Conservation (phyloP, 164 flowering plant species). For the Kalanchoe fedtschenkoi region DNA sequence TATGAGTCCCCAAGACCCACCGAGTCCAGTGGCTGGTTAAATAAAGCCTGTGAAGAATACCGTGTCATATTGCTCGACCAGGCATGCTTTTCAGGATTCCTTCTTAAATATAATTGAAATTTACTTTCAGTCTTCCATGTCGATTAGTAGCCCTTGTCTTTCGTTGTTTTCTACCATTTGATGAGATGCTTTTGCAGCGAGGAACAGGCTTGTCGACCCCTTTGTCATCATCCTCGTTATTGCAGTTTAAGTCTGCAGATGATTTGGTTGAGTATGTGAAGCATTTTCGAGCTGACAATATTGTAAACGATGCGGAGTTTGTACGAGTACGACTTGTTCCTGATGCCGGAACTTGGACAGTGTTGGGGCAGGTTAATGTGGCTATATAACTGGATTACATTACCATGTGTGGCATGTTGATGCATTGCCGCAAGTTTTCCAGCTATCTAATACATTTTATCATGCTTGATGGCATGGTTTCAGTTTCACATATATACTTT, state of each 20-base stretch:
- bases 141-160: neutral
- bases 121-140: neutral
- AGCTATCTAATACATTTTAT: neutral
- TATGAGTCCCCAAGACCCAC: slow-evolving; percentile 81
- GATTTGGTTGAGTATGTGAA: slow-evolving; percentile 56
- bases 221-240: slow-evolving; percentile 64
- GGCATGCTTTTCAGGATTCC: slow-evolving; percentile 32
- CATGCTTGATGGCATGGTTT: neutral
- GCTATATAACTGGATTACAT: neutral
- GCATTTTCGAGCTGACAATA: slow-evolving; percentile 91
- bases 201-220: slow-evolving; percentile 98
- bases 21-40: slow-evolving; percentile 89
- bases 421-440: neutral
- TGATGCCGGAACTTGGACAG: slow-evolving; percentile 69
- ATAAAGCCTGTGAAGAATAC: slow-evolving; percentile 74
- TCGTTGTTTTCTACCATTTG: neutral
- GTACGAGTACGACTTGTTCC: slow-evolving; percentile 74
- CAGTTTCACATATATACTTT: neutral
- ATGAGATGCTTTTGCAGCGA: slow-evolving; percentile 42
- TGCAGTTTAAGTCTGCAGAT: slow-evolving; percentile 55
- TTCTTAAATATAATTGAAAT: neutral
- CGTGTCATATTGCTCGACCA: slow-evolving; percentile 85
- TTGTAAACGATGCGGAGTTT: slow-evolving; percentile 96
- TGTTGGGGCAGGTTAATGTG: slow-evolving; percentile 70
- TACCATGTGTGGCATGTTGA: neutral